These are phyloP conservation scores for Thermothielavioides terrestris DNA, from an alignment of 495 filamentous ascomycete species.

Conservation along the genomic window DNA sequence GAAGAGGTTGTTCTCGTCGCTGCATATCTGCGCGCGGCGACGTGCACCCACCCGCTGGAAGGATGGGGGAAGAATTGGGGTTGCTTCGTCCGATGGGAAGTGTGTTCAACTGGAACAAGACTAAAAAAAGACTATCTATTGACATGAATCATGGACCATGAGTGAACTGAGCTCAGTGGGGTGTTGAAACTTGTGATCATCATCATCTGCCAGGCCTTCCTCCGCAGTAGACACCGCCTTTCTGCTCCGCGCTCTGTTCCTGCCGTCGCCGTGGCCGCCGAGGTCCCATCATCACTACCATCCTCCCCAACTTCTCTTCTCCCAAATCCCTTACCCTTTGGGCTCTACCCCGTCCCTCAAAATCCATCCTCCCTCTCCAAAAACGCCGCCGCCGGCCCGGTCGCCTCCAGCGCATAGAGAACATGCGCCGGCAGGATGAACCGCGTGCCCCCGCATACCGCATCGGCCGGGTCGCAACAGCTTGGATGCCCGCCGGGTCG, in stretches of 20 bases:
- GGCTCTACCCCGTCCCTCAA: background rate
- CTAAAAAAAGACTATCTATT: too few species aligned
- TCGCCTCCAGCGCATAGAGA: constrained; percentile 1
- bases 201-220: too few species aligned
- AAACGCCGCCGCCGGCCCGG: background rate
- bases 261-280: too few species aligned
- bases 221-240: too few species aligned
- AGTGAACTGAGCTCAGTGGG: background rate
- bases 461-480: constrained; percentile 32
- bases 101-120: too few species aligned
- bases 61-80: too few species aligned
- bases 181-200: background rate
- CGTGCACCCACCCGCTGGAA: too few species aligned
- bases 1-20: too few species aligned
- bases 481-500: too few species aligned
- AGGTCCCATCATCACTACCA: background rate
- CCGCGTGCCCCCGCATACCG: constrained; percentile 7
- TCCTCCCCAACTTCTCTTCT: background rate
- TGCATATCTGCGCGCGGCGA: too few species aligned
- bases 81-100: too few species aligned
- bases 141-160: background rate
- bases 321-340: background rate
- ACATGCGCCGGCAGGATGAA: constrained; percentile 6
- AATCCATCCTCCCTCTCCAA: background rate
- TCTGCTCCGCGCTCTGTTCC: too few species aligned